phyloP scores from a whole-genome alignment of 345 rosid species.

The Balakata baccata region DNA sequence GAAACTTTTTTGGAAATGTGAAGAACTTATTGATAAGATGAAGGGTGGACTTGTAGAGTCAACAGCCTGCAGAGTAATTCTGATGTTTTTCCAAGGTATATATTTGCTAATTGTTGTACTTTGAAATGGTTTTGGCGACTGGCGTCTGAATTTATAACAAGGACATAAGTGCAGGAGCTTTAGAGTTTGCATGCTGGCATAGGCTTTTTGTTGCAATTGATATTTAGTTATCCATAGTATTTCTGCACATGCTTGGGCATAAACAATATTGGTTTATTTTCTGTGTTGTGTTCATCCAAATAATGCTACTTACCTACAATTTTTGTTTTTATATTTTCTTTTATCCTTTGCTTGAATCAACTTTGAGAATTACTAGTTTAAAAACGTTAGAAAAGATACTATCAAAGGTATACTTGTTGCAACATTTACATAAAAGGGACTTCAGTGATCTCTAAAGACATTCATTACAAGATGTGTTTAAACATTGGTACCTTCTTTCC shows the following conservation, averaged over 20 bases:
- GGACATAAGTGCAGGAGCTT: background rate
- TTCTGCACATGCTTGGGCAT: background rate
- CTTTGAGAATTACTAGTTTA: background rate
- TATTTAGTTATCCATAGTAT: background rate
- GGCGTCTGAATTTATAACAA: background rate
- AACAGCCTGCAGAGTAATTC: slow-evolving; percentile 66
- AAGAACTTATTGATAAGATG: slow-evolving; percentile 76
- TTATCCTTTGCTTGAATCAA: background rate
- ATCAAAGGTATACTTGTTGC: background rate
- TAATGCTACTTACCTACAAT: background rate
- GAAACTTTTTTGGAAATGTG: slow-evolving; percentile 86
- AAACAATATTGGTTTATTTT: background rate
- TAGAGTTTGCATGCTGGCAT: background rate
- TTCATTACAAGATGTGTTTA: background rate
- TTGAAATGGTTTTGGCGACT: background rate
- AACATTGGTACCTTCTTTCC: background rate
- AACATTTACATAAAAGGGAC: background rate
- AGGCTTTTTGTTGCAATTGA: background rate
- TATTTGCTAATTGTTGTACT: slow-evolving; percentile 2
- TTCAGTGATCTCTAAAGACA: background rate
- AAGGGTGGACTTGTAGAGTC: slow-evolving; percentile 71
- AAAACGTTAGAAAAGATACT: background rate
- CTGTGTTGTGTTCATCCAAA: background rate
- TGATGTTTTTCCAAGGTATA: slow-evolving; percentile 86
- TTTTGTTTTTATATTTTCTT: background rate